phyloP scores from a whole-genome alignment of 768 basidiomycete genomes.

The Termitomyces sp. region DNA sequence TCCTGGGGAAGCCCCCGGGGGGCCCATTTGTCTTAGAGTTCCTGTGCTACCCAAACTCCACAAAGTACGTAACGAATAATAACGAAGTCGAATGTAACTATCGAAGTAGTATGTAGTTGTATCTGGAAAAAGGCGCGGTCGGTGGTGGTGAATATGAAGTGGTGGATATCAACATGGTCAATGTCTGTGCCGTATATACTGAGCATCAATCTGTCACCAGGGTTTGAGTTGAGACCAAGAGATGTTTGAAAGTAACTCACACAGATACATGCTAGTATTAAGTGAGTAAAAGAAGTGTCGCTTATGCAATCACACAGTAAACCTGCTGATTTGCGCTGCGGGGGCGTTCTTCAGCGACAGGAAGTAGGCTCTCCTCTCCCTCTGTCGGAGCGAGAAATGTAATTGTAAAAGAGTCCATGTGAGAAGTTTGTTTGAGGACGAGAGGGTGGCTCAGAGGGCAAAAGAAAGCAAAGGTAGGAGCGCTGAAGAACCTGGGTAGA shows the following conservation, averaged over 20 bases:
- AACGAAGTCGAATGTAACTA: constrained; percentile 3
- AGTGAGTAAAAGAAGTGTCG: background rate
- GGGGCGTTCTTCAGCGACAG: background rate
- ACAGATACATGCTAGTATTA: background rate
- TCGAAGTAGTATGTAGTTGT: constrained; percentile 1
- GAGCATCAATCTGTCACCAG: background rate
- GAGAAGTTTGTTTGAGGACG: background rate
- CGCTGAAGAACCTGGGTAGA: background rate
- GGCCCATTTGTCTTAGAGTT: too few relatives aligned
- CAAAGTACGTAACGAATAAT: constrained; percentile 1
- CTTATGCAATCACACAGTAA: constrained; percentile 10
- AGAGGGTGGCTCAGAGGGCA: background rate
- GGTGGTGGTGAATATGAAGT: background rate
- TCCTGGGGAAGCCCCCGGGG: too few relatives aligned
- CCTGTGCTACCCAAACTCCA: background rate
- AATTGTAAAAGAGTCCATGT: constrained; percentile 9
- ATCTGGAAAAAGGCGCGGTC: background rate
- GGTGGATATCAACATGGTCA: background rate
- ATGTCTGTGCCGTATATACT: too few relatives aligned
- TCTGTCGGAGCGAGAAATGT: background rate
- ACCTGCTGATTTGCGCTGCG: background rate
- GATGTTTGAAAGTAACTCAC: background rate
- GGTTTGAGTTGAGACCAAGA: too few relatives aligned
- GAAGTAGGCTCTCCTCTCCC: constrained; percentile 1
- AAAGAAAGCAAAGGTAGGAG: background rate